Conservation (phyloP, 306 rosid species). For the Canavalia gladiata region DNA sequence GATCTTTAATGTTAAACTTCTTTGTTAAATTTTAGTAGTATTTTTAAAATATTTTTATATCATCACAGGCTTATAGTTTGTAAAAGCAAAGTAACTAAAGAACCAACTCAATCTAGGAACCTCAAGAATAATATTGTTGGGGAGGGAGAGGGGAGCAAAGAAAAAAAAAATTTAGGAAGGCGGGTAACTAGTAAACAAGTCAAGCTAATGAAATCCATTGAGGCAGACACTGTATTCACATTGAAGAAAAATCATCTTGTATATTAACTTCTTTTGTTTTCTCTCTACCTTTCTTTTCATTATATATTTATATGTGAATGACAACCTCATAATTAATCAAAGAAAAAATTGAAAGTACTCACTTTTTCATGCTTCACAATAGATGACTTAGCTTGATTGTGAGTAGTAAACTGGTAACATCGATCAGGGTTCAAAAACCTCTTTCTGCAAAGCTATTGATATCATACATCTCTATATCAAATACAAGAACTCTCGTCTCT, state of each 20-base stretch:
- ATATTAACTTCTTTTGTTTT: not conserved
- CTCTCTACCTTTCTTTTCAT: conserved; percentile 9
- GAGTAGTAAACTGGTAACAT: not conserved
- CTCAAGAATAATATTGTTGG: too few relatives aligned
- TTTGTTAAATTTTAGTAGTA: too few relatives aligned
- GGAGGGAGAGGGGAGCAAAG: too few relatives aligned
- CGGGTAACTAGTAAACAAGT: conserved; percentile 21
- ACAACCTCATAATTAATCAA: conserved; percentile 11
- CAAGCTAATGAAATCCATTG: conserved; percentile 36
- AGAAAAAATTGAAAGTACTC: conserved; percentile 1
- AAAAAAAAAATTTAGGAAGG: not conserved
- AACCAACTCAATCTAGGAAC: not conserved
- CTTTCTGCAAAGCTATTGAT: not conserved
- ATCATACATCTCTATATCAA: not conserved
- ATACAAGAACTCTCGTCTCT: not conserved
- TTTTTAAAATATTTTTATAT: too few relatives aligned
- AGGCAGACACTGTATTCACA: conserved; percentile 37
- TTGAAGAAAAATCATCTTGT: conserved; percentile 31
- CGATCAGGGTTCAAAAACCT: conserved; percentile 10
- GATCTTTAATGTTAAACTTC: too few relatives aligned
- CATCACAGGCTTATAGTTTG: not conserved
- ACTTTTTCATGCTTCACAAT: not conserved
- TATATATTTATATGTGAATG: not conserved
- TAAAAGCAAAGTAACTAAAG: not conserved
- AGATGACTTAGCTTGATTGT: conserved; percentile 26